Evolutionary conservation across 805 yeast species (phyloP).

Genomic region (Metschnikowia amazonensis): DNA sequence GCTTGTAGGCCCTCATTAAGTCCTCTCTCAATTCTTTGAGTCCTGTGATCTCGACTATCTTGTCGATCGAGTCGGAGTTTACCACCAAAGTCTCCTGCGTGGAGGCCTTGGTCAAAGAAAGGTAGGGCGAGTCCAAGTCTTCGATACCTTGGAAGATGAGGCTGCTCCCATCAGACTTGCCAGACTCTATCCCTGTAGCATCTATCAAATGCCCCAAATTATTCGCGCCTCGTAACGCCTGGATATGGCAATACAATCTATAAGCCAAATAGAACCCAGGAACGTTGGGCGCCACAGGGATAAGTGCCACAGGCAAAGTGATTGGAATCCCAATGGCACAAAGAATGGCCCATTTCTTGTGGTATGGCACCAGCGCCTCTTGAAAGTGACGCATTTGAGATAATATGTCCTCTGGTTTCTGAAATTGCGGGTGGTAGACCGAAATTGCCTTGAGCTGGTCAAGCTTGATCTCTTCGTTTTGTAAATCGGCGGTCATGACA

Average conservation of each 20-base stretch:
- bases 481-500: conserved; percentile 16
- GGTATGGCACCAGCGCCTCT: conserved; percentile 44
- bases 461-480: conserved; percentile 18
- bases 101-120: not conserved
- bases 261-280: conserved; percentile 87
- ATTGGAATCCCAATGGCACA: conserved; percentile 67
- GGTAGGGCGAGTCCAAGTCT: conserved; percentile 17
- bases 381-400: conserved; percentile 43
- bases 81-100: conserved; percentile 39
- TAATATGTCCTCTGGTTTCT: conserved; percentile 28
- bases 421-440: conserved; percentile 37
- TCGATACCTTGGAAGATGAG: conserved; percentile 14
- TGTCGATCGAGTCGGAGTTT: conserved; percentile 43
- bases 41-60: conserved; percentile 43
- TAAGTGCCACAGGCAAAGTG: conserved; percentile 70
- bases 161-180: conserved; percentile 6
- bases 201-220: conserved; percentile 60
- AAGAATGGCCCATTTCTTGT: conserved; percentile 50
- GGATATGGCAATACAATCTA: conserved; percentile 78
- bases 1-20: conserved; percentile 50
- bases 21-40: conserved; percentile 42
- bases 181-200: conserved; percentile 19
- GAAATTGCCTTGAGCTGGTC: conserved; percentile 39
- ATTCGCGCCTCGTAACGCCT: conserved; percentile 70
- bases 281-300: conserved; percentile 87